Evolutionary conservation across 2,329 filamentous ascomycete genomes (phyloP).

Genomic region (Trichoderma sp.): DNA sequence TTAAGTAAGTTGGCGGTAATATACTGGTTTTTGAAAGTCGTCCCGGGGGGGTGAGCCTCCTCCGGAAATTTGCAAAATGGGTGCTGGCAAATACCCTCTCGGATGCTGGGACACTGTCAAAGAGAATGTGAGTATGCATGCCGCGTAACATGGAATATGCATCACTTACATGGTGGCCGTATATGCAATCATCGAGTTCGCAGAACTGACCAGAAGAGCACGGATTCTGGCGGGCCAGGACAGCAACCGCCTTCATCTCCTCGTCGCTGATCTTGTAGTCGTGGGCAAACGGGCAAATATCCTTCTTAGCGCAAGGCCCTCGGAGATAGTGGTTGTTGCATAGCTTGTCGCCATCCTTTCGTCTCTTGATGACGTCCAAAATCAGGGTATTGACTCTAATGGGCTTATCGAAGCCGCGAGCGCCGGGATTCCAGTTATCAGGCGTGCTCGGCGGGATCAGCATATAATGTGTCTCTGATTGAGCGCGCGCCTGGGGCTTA

Average conservation of each 20-base stretch:
- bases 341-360: constrained; percentile 54
- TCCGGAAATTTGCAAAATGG: constrained; percentile 55
- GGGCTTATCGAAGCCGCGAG: constrained; percentile 53
- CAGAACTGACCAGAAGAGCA: constrained; percentile 59
- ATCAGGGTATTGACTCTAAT: constrained; percentile 46
- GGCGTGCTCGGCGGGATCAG: constrained; percentile 33
- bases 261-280: constrained; percentile 52
- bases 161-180: constrained; percentile 57
- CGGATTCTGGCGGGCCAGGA: constrained; percentile 56
- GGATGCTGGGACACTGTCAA: constrained; percentile 52
- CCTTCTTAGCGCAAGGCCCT: constrained; percentile 54
- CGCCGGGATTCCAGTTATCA: constrained; percentile 50
- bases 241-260: constrained; percentile 55
- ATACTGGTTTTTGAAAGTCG: constrained; percentile 44
- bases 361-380: constrained; percentile 56
- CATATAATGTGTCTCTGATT: constrained; percentile 37
- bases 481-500: constrained; percentile 30
- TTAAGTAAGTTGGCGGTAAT: constrained; percentile 27
- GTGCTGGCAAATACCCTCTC: constrained; percentile 50
- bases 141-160: not conserved
- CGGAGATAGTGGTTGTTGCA: constrained; percentile 63
- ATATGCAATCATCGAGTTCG: constrained; percentile 57
- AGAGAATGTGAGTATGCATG: not conserved
- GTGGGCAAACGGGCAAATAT: constrained; percentile 58
- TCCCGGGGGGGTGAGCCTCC: constrained; percentile 57